A percentile compares a stretch with the other conserved stretches of the same genome.
These are phyloP conservation scores for Fagopyrum esculentum DNA, from an alignment of 148 eudicot genomes.

Conservation along the genomic window DNA sequence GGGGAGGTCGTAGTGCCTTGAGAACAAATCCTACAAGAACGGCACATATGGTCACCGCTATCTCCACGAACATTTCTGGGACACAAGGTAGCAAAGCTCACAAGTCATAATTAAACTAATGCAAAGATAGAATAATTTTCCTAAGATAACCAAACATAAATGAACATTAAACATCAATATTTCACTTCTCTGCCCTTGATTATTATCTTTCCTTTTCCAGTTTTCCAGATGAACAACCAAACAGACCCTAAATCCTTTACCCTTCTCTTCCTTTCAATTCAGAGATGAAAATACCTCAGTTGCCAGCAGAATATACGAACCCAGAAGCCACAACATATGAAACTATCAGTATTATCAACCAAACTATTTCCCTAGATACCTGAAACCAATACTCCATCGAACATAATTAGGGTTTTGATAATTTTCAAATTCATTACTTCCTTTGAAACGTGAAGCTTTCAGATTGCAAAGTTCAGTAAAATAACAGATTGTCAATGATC, in stretches of 20 bases:
- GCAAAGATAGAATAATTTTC: not conserved
- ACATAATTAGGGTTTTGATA: not conserved
- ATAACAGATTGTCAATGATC: not conserved
- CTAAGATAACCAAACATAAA: not conserved
- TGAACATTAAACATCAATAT: too few relatives aligned
- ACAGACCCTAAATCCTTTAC: not conserved
- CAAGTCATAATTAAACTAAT: not conserved
- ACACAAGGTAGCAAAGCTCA: not conserved
- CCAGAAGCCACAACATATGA: not conserved
- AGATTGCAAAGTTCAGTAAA: not conserved
- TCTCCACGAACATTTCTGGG: slow-evolving; percentile 10
- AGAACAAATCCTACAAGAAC: not conserved
- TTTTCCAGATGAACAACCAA: not conserved
- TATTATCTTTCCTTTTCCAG: not conserved
- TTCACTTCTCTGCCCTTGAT: too few relatives aligned
- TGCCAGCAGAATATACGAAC: not conserved
- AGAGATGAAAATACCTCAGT: not conserved
- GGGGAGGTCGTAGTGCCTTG: not conserved
- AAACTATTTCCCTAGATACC: not conserved
- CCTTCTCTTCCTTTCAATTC: not conserved
- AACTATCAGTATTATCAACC: not conserved
- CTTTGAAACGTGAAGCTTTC: too few relatives aligned
- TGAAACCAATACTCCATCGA: not conserved
- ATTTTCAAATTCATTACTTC: not conserved
- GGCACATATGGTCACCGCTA: not conserved